Evolutionary conservation across 306 rosid genomes (phyloP).

Genomic region (Vigna reflexopilosa): DNA sequence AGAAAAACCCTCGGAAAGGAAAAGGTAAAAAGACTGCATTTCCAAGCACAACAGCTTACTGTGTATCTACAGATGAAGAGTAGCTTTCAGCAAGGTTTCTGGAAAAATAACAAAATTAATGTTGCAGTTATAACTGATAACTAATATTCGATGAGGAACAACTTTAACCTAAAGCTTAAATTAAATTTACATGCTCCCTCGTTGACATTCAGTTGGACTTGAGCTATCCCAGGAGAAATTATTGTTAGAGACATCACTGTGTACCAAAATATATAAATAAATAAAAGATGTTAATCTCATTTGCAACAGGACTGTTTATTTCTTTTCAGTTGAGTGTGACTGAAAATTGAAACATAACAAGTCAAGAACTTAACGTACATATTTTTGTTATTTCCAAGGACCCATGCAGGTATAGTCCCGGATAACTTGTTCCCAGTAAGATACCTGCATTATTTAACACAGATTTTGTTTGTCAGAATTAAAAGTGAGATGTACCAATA

Average conservation of each 20-base stretch:
- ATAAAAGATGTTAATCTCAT: constrained; percentile 32
- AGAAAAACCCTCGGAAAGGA: constrained; percentile 14
- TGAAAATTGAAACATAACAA: constrained; percentile 23
- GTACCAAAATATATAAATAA: constrained; percentile 43
- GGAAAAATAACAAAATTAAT: constrained; percentile 47
- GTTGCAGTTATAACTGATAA: constrained; percentile 33
- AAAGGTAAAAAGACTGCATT: constrained; percentile 29
- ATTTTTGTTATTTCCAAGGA: constrained; percentile 57
- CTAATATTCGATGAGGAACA: not conserved
- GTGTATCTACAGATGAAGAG: constrained; percentile 60
- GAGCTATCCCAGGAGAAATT: constrained; percentile 80
- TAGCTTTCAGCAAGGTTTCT: constrained; percentile 90
- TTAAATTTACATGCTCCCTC: constrained; percentile 78
- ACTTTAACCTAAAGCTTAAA: constrained; percentile 22
- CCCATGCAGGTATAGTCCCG: constrained; percentile 79
- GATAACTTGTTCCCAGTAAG: constrained; percentile 75
- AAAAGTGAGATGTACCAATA: constrained; percentile 26
- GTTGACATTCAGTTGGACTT: constrained; percentile 71
- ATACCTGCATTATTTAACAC: constrained; percentile 59
- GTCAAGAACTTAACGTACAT: constrained; percentile 55
- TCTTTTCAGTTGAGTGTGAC: not conserved
- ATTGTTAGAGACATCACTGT: constrained; percentile 86
- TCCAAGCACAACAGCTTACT: constrained; percentile 56
- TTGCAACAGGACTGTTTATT: constrained; percentile 1
- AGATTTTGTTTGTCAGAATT: constrained; percentile 10